Evolutionary conservation across 2,329 filamentous ascomycete genomes (phyloP), one percentile per base, ranked within the genome.

Genomic region (Eutypa lata): DNA sequence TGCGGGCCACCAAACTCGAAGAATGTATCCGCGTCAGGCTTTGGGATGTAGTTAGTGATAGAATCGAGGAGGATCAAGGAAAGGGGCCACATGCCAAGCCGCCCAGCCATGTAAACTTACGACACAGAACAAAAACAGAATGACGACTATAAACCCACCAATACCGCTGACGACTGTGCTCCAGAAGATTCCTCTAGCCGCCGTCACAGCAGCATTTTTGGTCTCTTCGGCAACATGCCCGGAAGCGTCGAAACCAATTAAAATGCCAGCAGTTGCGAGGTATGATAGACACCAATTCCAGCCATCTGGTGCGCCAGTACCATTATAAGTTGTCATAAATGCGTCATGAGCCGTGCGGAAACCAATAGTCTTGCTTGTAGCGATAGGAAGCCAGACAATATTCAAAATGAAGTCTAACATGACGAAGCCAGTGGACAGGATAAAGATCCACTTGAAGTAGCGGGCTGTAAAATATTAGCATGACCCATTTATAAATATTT

Each of bases 231-330:
- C 80, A 26, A 85, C 79, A 57, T 84, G 81, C 2, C 82, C 82
- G 1, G 78, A 81, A 0, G 82, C 82, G 64, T 85, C 82, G 50
- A 83, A 84, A 2, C 82, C 82, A 49, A 85, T 83, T 51, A 85
- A 61, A 40, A 84, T 77, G 40, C 81, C 82, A 7, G 81, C 81
- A 1, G 82, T 84, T 1, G 81, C 81, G 24, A 82, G 76, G 63
- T 81, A 85, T 3, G 79, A 82, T 3, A 85, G 72, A 67, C 81
- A 83, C 82, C 81, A 84, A 61, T 85, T 84, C 81, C 82, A 84
- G 2, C 76, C 81, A 1, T 75, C 71, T 0, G 81, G 79, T 1
- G 78, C 77, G 11, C 77, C 78, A 11, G 77, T 80, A 2, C 76
- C 77, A 52, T 85, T 85, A 61, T 83, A 83, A 0, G 81, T 84